Percentiles rank a stretch among this genome's conserved stretches.
Evolutionary conservation across 2,329 filamentous ascomycete genomes (phyloP).

Genomic region (Trichoderma semiorbis): DNA sequence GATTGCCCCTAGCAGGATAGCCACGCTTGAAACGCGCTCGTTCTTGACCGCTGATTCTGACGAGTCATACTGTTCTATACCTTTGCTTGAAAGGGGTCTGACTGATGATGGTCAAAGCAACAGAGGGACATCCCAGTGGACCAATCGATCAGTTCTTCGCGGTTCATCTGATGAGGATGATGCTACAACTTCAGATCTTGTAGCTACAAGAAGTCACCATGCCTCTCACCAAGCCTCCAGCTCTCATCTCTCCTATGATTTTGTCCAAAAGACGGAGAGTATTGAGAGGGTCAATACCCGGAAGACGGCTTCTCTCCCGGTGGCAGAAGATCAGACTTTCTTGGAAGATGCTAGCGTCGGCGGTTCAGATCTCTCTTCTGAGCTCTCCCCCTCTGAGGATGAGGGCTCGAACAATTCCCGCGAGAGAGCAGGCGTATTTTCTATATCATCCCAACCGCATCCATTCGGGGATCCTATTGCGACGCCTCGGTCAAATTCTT

Average conservation of each 20-base stretch:
- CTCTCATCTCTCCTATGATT: conserved; percentile 49
- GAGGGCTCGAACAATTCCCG: conserved; percentile 43
- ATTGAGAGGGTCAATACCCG: conserved; percentile 43
- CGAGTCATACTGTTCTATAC: conserved; percentile 73
- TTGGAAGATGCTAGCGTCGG: conserved; percentile 50
- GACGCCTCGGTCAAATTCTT: conserved; percentile 31
- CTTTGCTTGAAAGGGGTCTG: conserved; percentile 67
- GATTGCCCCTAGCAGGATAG: not conserved
- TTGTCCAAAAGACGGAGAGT: conserved; percentile 52
- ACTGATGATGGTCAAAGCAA: conserved; percentile 49
- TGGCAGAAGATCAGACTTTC: conserved; percentile 41
- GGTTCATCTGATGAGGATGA: conserved; percentile 42
- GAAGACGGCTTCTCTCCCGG: conserved; percentile 29
- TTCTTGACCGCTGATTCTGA: conserved; percentile 61
- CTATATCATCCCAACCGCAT: conserved; percentile 31
- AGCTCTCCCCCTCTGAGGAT: conserved; percentile 53
- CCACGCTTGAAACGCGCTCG: conserved; percentile 40
- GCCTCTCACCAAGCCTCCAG: conserved; percentile 22
- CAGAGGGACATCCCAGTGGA: conserved; percentile 47
- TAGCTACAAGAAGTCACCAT: conserved; percentile 23
- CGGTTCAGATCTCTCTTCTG: conserved; percentile 60
- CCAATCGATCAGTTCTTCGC: conserved; percentile 52
- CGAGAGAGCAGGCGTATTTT: conserved; percentile 28
- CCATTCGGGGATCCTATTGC: conserved; percentile 24
- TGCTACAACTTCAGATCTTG: not conserved